A percentile compares a stretch with the other conserved stretches of the same genome.
Conservation (phyloP, 805 yeast species). For the Teunomyces aglyptinius region DNA sequence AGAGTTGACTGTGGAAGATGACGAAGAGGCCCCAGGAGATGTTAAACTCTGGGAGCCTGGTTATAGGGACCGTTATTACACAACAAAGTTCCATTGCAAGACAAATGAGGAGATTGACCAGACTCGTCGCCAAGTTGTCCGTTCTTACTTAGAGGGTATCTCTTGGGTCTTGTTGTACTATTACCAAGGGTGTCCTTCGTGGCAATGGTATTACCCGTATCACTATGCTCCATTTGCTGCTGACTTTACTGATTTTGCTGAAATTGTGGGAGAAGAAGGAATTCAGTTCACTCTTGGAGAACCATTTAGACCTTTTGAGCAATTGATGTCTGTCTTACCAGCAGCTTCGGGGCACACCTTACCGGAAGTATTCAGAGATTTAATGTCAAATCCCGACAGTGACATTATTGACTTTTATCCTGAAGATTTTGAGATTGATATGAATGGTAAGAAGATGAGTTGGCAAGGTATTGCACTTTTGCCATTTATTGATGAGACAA, state of each 20-base stretch:
- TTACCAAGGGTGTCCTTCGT: slow-evolving; percentile 96
- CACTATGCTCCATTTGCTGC: slow-evolving; percentile 98
- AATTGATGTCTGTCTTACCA: slow-evolving; percentile 91
- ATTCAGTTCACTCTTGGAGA: slow-evolving; percentile 63
- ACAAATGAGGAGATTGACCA: slow-evolving; percentile 54
- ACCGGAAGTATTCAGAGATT: slow-evolving; percentile 75
- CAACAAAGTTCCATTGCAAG: slow-evolving; percentile 62
- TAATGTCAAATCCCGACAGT: slow-evolving; percentile 77
- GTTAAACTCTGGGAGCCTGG: slow-evolving; percentile 84
- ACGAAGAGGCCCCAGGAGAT: slow-evolving; percentile 44
- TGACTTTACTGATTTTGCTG: slow-evolving; percentile 63
- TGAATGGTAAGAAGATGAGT: slow-evolving; percentile 92
- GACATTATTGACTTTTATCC: slow-evolving; percentile 92
- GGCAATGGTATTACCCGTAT: slow-evolving; percentile 97
- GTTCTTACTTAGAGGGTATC: slow-evolving; percentile 85
- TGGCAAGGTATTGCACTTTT: slow-evolving; percentile 93
- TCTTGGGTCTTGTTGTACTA: slow-evolving; percentile 95
- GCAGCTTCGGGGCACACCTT: slow-evolving; percentile 88
- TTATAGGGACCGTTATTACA: slow-evolving; percentile 77
- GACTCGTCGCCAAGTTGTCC: slow-evolving; percentile 58
- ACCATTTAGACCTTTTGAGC: slow-evolving; percentile 91
- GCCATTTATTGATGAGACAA: slow-evolving; percentile 85
- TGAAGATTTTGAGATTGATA: slow-evolving; percentile 80
- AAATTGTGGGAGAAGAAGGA: slow-evolving; percentile 42
- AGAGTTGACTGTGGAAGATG: slow-evolving; percentile 10